These are phyloP conservation scores for Penicillium ucsense DNA, from an alignment of 495 filamentous ascomycete genomes.

Conservation along the genomic window DNA sequence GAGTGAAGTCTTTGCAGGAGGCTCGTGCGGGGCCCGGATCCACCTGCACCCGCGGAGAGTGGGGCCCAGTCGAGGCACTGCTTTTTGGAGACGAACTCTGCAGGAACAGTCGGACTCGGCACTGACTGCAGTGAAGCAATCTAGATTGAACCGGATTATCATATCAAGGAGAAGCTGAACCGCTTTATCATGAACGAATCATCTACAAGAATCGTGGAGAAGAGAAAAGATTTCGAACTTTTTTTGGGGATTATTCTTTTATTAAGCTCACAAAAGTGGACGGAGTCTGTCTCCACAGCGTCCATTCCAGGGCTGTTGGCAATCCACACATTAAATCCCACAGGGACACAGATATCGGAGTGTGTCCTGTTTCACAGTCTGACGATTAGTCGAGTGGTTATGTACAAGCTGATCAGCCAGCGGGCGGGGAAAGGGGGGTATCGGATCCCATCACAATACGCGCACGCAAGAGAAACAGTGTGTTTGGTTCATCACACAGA, in stretches of 20 bases:
- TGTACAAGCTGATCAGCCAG: conserved; percentile 34
- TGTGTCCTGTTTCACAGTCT: conserved; percentile 11
- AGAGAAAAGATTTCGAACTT: neutral
- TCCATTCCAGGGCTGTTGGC: conserved; percentile 12
- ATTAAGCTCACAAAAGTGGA: conserved; percentile 22
- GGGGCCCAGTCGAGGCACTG: too few species aligned
- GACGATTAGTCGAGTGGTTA: conserved; percentile 13
- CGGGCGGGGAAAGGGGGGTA: conserved; percentile 6
- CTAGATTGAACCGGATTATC: too few species aligned
- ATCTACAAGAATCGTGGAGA: too few species aligned
- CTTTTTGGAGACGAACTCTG: too few species aligned
- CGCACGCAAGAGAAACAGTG: conserved; percentile 5
- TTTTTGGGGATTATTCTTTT: neutral
- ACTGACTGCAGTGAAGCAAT: too few species aligned
- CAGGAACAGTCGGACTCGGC: too few species aligned
- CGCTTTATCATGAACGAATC: too few species aligned
- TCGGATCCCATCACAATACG: conserved; percentile 1
- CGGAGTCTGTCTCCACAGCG: conserved; percentile 26
- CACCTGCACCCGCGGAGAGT: too few species aligned
- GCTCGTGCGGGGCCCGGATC: too few species aligned
- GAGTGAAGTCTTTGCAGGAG: too few species aligned
- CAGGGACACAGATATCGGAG: conserved; percentile 2
- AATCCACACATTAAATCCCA: conserved; percentile 20
- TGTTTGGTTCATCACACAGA: neutral
- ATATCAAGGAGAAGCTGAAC: too few species aligned